A percentile compares a stretch with the other conserved stretches of the same genome.
Conservation (phyloP, 2,329 filamentous ascomycete genomes). For the Pseudogymnoascus sp. region DNA sequence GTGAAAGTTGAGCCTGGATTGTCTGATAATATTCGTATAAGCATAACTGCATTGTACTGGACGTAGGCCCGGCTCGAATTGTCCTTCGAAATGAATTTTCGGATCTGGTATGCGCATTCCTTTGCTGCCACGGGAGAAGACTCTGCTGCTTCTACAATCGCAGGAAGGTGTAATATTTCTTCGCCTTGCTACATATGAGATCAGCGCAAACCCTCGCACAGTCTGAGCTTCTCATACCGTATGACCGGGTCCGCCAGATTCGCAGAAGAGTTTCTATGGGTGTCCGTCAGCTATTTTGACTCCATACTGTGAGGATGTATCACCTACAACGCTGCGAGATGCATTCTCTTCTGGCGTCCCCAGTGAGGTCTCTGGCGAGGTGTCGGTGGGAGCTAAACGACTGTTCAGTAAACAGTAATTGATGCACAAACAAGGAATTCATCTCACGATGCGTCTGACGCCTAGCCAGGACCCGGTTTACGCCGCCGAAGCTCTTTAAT, state of each 20-base stretch:
- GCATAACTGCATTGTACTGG: conserved; percentile 96
- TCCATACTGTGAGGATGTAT: neutral
- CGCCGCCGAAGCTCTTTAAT: conserved; percentile 26
- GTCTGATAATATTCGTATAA: conserved; percentile 82
- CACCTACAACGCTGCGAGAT: conserved; percentile 55
- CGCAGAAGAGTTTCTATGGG: conserved; percentile 68
- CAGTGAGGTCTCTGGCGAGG: conserved; percentile 25
- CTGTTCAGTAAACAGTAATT: neutral
- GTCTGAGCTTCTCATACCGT: conserved; percentile 34
- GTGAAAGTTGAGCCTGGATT: conserved; percentile 89
- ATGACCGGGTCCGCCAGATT: conserved; percentile 55
- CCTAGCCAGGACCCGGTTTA: conserved; percentile 29
- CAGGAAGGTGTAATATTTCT: conserved; percentile 85
- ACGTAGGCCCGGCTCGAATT: conserved; percentile 56
- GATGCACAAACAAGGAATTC: conserved; percentile 7
- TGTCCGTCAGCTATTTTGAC: neutral
- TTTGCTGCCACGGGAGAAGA: conserved; percentile 80
- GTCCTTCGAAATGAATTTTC: conserved; percentile 71
- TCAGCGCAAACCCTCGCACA: conserved; percentile 3
- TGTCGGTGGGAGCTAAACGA: conserved; percentile 7
- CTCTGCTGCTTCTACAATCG: conserved; percentile 91
- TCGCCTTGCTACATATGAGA: conserved; percentile 49
- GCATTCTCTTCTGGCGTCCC: conserved; percentile 62
- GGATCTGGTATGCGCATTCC: conserved; percentile 71
- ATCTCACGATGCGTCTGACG: conserved; percentile 15